Base-by-base conservation (phyloP, 2,329 filamentous ascomycete genomes). In the Malbranchea cinnamomea region DNA sequence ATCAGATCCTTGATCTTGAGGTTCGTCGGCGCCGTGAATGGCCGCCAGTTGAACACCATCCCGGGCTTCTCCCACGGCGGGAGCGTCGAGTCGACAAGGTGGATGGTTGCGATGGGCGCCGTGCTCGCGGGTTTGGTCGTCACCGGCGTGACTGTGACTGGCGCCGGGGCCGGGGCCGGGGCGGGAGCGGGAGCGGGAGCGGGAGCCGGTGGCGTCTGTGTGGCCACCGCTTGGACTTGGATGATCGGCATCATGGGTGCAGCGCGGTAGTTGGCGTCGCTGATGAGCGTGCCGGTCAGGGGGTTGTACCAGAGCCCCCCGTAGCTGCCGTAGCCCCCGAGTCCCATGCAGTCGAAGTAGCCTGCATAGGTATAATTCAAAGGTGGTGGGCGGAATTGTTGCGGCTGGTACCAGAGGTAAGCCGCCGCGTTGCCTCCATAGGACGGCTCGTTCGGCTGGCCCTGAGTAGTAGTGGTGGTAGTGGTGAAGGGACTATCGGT, bases 1-100 rank as follows among this genome's bases (percentile, higher is more conserved):
- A 79, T 58, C 9, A 79, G 48, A 30, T 75, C 67, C 0, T 53
- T 62, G 8, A 77, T 46, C 0, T 62, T 68, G 2, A 63, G 65
- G 30, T 54, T 62, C 20, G 54, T 55, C 0, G 73, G 69, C 0
- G 74, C 64, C 27, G 68, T 62, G 17, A 62, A 56, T 0, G 63
- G 60, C 28, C 61, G 54, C 42, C 68, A 68, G 1, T 54, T 45
- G 20, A 68, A 39, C 54, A 37, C 50, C 45, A 18, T 12, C 2
- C 30, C 31, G 6, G 37, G 39, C 51, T 55, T 28, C 53, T 59
- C 12, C 49, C 42, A 1, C 50, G 58, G 45, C 5, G 36, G 23
- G 24, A 28, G 35, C 13, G 33, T 31, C 3, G 61, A 59, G 38
- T 63, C 63, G 48, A 77, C 60, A 2, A 76, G 56, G 40, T 74